phyloP scores from a whole-genome alignment of 768 basidiomycete species.

The Trametes gibbosa region DNA sequence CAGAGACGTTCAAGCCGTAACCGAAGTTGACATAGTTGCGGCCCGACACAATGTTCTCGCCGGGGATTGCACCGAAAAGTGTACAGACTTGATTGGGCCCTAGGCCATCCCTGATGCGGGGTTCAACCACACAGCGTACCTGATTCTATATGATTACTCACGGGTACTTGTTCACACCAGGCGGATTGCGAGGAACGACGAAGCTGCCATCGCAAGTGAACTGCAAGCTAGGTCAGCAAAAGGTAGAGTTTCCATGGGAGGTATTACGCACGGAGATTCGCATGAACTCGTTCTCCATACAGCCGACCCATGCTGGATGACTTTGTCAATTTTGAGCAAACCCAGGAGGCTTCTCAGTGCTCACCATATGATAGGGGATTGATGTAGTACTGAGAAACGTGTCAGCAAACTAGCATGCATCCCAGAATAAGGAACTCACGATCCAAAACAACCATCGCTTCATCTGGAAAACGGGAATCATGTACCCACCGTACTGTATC shows the following conservation, averaged over 20 bases:
- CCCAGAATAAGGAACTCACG: slow-evolving; percentile 37
- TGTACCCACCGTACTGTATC: slow-evolving; percentile 68
- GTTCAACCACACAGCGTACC: slow-evolving; percentile 25
- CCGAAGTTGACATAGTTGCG: slow-evolving; percentile 57
- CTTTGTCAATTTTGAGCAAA: neutral
- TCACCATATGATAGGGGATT: slow-evolving; percentile 74
- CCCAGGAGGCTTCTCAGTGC: slow-evolving; percentile 1
- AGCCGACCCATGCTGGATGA: slow-evolving; percentile 62
- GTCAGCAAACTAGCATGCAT: slow-evolving; percentile 12
- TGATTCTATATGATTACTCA: slow-evolving; percentile 32
- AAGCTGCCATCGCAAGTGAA: slow-evolving; percentile 63
- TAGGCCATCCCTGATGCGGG: slow-evolving; percentile 40
- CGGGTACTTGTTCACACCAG: slow-evolving; percentile 59
- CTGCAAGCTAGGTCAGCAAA: slow-evolving; percentile 30
- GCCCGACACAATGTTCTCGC: slow-evolving; percentile 56
- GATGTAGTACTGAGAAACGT: slow-evolving; percentile 58
- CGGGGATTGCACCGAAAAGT: slow-evolving; percentile 60
- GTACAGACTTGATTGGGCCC: slow-evolving; percentile 78
- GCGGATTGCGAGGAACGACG: slow-evolving; percentile 63
- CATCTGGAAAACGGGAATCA: slow-evolving; percentile 66
- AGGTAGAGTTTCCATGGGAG: neutral
- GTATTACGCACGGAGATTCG: slow-evolving; percentile 49
- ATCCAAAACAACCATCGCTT: slow-evolving; percentile 88
- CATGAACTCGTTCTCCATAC: slow-evolving; percentile 87
- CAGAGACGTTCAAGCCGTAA: slow-evolving; percentile 45